A percentile compares a stretch with the other conserved stretches of the same genome.
Conservation (phyloP, 129 eudicot genomes). For the Rutidosis leptorrhynchoides region DNA sequence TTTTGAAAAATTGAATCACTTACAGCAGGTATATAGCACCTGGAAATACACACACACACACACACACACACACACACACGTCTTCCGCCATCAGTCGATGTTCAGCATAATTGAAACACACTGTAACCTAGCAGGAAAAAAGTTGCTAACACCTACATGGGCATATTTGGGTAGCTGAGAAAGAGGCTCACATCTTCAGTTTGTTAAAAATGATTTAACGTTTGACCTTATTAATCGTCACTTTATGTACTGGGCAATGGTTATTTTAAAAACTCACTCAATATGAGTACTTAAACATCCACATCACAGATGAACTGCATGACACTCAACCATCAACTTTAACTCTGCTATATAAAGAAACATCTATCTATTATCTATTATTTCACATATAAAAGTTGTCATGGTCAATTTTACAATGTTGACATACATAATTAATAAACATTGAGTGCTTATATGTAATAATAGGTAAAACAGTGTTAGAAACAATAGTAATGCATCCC, state of each 20-base stretch:
- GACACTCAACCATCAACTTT: constrained; percentile 4
- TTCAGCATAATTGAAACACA: background rate
- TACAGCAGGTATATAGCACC: background rate
- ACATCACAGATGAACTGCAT: constrained; percentile 23
- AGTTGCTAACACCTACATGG: background rate
- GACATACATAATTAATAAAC: constrained; percentile 24
- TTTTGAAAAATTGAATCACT: background rate
- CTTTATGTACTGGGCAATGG: background rate
- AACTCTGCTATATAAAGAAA: constrained; percentile 10
- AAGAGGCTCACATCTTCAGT: background rate
- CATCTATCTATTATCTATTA: no score
- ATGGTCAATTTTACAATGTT: constrained; percentile 33
- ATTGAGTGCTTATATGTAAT: constrained; percentile 21
- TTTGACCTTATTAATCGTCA: background rate
- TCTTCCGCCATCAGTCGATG: background rate
- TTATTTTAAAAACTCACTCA: constrained; percentile 13
- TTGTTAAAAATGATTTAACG: background rate
- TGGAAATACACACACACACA: no score
- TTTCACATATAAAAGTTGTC: constrained; percentile 20
- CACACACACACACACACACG: no score
- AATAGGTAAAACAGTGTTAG: constrained; percentile 27
- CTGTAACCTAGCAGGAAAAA: constrained; percentile 9
- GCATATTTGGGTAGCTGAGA: background rate
- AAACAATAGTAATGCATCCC: constrained; percentile 27
- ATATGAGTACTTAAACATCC: constrained; percentile 15